These are phyloP conservation scores for Excoecaria cochinchinensis DNA, from an alignment of 345 rosid genomes.

Conservation along the genomic window DNA sequence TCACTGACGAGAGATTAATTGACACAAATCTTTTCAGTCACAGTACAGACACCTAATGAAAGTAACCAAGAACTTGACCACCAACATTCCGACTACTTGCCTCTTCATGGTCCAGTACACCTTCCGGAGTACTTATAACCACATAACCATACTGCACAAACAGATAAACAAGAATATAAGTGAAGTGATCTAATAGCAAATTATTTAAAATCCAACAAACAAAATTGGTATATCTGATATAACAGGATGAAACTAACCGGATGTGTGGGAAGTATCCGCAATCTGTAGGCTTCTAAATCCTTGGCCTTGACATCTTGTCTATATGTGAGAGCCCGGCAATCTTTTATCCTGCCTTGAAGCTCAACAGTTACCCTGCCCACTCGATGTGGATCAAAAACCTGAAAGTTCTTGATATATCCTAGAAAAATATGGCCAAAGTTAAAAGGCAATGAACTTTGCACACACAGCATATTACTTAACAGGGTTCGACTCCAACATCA, in stretches of 20 bases:
- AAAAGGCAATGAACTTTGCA: neutral
- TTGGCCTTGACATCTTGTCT: conserved; percentile 87
- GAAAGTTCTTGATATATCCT: conserved; percentile 76
- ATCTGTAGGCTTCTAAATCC: conserved; percentile 59
- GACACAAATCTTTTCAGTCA: neutral
- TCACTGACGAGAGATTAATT: neutral
- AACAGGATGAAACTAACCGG: conserved; percentile 52
- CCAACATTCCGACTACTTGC: conserved; percentile 75
- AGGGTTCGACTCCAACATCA: too few relatives aligned
- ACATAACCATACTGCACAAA: conserved; percentile 85
- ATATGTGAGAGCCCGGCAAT: conserved; percentile 76
- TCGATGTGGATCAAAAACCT: conserved; percentile 77
- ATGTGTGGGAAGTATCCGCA: conserved; percentile 71
- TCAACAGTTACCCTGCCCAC: conserved; percentile 85
- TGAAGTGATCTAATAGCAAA: neutral
- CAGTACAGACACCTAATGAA: conserved; percentile 43
- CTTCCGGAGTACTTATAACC: conserved; percentile 88
- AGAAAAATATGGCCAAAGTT: conserved; percentile 10
- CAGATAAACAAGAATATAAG: neutral
- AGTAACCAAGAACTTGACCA: conserved; percentile 92
- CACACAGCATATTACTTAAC: too few relatives aligned
- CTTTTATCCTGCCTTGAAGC: conserved; percentile 82
- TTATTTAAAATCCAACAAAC: neutral
- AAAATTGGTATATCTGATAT: neutral
- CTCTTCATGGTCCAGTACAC: conserved; percentile 92